Conservation (phyloP, 192 early-diverging fungal genomes). For the Coemansia sp. region DNA sequence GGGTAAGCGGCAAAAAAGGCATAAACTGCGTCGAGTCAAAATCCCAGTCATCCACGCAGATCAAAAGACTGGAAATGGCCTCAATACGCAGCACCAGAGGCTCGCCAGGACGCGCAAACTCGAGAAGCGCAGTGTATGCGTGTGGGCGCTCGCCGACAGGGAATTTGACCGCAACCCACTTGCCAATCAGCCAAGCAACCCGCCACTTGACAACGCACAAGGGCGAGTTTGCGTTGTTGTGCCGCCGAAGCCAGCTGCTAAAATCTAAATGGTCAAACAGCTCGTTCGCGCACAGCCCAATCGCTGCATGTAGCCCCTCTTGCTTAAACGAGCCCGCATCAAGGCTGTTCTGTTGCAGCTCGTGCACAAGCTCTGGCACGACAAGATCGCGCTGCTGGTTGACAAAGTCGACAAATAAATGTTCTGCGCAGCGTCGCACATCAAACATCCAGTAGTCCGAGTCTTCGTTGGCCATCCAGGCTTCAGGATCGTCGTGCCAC, state of each 20-base stretch:
- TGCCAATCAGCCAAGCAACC: conserved; percentile 77
- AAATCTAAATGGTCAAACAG: conserved; percentile 80
- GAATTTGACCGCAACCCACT: conserved; percentile 79
- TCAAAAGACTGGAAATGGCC: conserved; percentile 60
- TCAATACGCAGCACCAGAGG: conserved; percentile 79
- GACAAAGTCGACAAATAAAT: conserved; percentile 73
- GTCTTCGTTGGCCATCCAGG: conserved; percentile 73
- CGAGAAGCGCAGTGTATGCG: conserved; percentile 71
- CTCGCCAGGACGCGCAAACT: conserved; percentile 62
- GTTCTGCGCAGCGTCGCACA: conserved; percentile 74
- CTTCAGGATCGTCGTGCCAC: conserved; percentile 86
- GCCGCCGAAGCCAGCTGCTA: conserved; percentile 65
- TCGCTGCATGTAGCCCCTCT: conserved; percentile 62
- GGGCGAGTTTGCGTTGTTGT: conserved; percentile 29
- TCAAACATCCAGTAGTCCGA: conserved; percentile 84
- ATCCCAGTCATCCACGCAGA: conserved; percentile 83
- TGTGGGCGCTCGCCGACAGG: conserved; percentile 56
- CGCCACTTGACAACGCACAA: conserved; percentile 57
- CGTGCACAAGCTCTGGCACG: conserved; percentile 15
- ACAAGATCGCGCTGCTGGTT: conserved; percentile 43
- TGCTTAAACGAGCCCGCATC: not conserved
- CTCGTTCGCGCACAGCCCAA: conserved; percentile 76
- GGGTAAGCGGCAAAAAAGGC: conserved; percentile 60
- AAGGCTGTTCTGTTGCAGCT: conserved; percentile 10
- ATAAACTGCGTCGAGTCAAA: conserved; percentile 68